Conservation (phyloP, 1,284 basidiomycete species). For the Apiotrichum veenhuisii region DNA sequence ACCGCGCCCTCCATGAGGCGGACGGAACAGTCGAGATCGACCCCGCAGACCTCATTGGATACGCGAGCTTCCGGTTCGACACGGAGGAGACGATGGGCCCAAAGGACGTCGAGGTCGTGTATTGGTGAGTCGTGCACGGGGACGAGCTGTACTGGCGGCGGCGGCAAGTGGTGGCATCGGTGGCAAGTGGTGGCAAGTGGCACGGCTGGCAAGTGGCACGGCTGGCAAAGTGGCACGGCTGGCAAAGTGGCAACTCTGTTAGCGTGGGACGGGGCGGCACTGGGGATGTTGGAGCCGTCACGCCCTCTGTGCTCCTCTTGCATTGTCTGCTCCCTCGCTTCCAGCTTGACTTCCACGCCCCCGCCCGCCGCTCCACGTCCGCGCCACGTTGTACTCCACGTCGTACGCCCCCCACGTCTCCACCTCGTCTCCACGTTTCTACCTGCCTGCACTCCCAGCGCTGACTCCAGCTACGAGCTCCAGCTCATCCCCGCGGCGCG, state of each 20-base stretch:
- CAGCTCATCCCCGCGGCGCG: slow-evolving; percentile 27
- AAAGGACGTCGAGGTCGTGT: slow-evolving; percentile 40
- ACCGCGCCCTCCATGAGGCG: neutral
- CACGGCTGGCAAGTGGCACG: too few relatives aligned
- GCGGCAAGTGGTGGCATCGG: neutral
- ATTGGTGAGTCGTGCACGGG: slow-evolving; percentile 34
- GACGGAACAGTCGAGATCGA: slow-evolving; percentile 10
- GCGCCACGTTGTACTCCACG: too few relatives aligned
- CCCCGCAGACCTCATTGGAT: slow-evolving; percentile 32
- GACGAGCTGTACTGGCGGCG: too few relatives aligned
- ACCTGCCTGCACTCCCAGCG: neutral
- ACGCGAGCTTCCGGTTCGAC: slow-evolving; percentile 46
- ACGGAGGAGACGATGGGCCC: slow-evolving; percentile 42
- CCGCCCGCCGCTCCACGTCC: too few relatives aligned
- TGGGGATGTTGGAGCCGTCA: too few relatives aligned
- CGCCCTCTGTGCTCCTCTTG: too few relatives aligned
- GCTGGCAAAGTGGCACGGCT: too few relatives aligned
- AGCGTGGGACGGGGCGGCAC: too few relatives aligned
- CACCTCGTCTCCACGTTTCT: neutral
- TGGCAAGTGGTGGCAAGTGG: neutral
- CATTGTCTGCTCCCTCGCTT: too few relatives aligned
- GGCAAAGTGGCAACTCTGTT: too few relatives aligned
- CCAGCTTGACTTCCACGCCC: too few relatives aligned
- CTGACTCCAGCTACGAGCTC: slow-evolving; percentile 42
- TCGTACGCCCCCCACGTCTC: neutral